Evolutionary conservation across 495 filamentous ascomycete genomes (phyloP).

Genomic region (Annulohypoxylon stygium): DNA sequence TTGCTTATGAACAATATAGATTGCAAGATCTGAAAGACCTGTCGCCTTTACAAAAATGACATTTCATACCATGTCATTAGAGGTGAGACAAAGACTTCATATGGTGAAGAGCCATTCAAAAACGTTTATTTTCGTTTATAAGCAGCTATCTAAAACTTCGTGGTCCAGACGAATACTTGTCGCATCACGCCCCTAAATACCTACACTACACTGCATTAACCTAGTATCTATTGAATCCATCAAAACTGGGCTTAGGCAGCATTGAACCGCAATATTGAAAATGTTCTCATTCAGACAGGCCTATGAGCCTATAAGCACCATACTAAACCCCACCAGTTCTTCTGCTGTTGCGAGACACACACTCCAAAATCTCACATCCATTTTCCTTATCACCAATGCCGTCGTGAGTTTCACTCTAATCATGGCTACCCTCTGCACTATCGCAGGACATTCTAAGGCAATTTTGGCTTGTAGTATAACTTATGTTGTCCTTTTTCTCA

Average conservation of each 20-base stretch:
- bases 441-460: neutral
- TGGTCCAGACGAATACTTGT: neutral
- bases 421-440: neutral
- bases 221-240: neutral
- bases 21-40: neutral
- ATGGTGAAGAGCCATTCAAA: neutral
- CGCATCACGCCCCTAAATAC: neutral
- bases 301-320: conserved; percentile 7
- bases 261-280: neutral
- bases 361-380: conserved; percentile 10
- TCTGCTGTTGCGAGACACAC: neutral
- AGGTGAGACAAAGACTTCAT: neutral
- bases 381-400: conserved; percentile 4
- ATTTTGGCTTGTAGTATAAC: neutral
- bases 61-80: neutral
- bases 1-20: neutral
- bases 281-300: neutral
- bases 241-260: neutral
- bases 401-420: conserved; percentile 4
- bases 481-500: conserved; percentile 7
- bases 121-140: neutral
- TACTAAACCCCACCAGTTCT: conserved; percentile 4
- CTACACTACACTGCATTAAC: neutral
- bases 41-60: neutral
- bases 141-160: neutral